These are phyloP conservation scores for Lagerstroemia speciosa DNA, from an alignment of 345 rosid genomes.

Conservation along the genomic window DNA sequence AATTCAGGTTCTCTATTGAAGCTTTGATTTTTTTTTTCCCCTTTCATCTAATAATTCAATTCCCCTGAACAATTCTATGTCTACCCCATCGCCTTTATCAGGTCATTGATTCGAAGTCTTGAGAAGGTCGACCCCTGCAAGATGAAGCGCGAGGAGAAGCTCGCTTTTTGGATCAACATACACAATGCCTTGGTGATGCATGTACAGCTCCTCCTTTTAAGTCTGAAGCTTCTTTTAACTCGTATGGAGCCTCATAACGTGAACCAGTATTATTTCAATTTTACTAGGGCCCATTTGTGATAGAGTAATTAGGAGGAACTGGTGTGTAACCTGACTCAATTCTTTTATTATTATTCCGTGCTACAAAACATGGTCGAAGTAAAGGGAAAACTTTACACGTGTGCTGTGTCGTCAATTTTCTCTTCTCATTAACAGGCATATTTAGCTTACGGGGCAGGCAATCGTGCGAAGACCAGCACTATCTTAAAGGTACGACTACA, in stretches of 20 bases:
- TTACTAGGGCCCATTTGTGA: too few species aligned
- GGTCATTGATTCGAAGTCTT: conserved; percentile 64
- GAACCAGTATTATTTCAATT: too few species aligned
- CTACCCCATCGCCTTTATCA: conserved; percentile 4
- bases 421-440: conserved; percentile 40
- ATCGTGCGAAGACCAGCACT: conserved; percentile 36
- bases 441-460: conserved; percentile 60
- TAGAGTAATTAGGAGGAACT: too few species aligned
- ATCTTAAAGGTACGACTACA: conserved; percentile 42
- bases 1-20: conserved; percentile 46
- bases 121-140: conserved; percentile 66
- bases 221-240: not conserved
- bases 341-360: too few species aligned
- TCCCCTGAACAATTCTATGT: not conserved
- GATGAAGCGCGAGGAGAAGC: conserved; percentile 89
- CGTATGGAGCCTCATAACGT: not conserved
- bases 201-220: conserved; percentile 27
- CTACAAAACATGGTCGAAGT: too few species aligned
- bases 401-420: not conserved
- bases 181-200: conserved; percentile 90
- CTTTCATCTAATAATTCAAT: not conserved
- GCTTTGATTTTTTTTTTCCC: not conserved
- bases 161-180: conserved; percentile 87
- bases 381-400: not conserved
- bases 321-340: too few species aligned